Conservation (phyloP, 2,329 filamentous ascomycete genomes). For the Chalaropsis thielavioides region DNA sequence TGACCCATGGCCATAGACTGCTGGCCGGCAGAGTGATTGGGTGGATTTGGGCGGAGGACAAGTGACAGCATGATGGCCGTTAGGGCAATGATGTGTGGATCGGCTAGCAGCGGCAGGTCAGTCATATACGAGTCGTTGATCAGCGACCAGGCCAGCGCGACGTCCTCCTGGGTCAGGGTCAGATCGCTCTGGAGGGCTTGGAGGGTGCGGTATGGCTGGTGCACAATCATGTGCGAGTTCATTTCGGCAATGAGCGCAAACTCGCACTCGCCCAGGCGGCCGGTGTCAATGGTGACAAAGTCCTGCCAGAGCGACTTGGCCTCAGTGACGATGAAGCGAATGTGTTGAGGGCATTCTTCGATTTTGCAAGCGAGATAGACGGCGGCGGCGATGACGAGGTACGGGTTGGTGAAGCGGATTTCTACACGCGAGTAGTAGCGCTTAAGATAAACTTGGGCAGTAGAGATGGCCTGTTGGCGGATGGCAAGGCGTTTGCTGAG, state of each 20-base stretch:
- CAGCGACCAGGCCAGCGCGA: slow-evolving; percentile 61
- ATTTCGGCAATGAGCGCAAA: slow-evolving; percentile 86
- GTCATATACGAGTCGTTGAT: slow-evolving; percentile 91
- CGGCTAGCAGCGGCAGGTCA: slow-evolving; percentile 70
- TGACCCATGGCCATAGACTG: slow-evolving; percentile 23
- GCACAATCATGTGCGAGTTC: slow-evolving; percentile 75
- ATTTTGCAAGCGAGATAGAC: slow-evolving; percentile 95
- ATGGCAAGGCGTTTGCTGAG: slow-evolving; percentile 72
- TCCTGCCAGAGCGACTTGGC: slow-evolving; percentile 76
- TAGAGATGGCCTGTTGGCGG: slow-evolving; percentile 84
- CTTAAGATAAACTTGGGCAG: slow-evolving; percentile 87
- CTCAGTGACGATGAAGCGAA: slow-evolving; percentile 76
- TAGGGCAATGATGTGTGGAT: slow-evolving; percentile 79
- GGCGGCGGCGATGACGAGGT: slow-evolving; percentile 81
- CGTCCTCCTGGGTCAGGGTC: slow-evolving; percentile 61
- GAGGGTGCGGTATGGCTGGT: slow-evolving; percentile 79
- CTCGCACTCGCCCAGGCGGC: slow-evolving; percentile 83
- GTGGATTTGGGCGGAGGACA: slow-evolving; percentile 51
- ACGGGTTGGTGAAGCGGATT: slow-evolving; percentile 83
- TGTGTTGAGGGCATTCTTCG: slow-evolving; percentile 94
- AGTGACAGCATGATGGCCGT: slow-evolving; percentile 72
- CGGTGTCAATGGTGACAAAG: slow-evolving; percentile 58
- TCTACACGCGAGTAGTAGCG: slow-evolving; percentile 86
- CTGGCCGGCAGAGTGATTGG: slow-evolving; percentile 21
- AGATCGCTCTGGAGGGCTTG: slow-evolving; percentile 56